Percentiles rank a stretch among this genome's conserved stretches.
phyloP scores from a whole-genome alignment of 352 stramenopile species.

The Globisporangium abappressorium region DNA sequence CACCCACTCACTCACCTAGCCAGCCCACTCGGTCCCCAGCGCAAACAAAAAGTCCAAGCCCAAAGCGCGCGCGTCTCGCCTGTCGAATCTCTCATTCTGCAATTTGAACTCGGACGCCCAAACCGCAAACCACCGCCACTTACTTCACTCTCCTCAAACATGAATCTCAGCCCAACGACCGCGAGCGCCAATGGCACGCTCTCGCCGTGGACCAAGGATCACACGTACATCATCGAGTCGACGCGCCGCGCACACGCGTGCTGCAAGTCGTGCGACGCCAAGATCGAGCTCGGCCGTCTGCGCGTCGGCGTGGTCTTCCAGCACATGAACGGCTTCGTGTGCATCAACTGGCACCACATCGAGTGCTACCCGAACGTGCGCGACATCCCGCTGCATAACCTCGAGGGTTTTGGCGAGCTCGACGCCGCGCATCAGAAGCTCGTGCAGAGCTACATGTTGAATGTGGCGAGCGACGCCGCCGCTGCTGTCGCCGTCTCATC shows the following conservation, averaged over 20 bases:
- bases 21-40: neutral
- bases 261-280: conserved; percentile 73
- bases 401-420: conserved; percentile 73
- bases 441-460: conserved; percentile 44
- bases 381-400: conserved; percentile 53
- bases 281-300: conserved; percentile 60
- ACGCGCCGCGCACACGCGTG: conserved; percentile 64
- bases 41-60: neutral
- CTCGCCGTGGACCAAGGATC: conserved; percentile 68
- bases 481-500: neutral
- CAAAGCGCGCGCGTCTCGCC: too few species aligned
- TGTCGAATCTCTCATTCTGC: conserved; percentile 11
- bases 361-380: conserved; percentile 68
- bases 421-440: conserved; percentile 51
- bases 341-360: conserved; percentile 85
- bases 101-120: conserved; percentile 13
- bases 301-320: conserved; percentile 79
- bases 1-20: neutral
- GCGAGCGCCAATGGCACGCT: conserved; percentile 21
- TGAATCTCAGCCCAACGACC: conserved; percentile 30
- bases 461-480: neutral
- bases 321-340: conserved; percentile 79
- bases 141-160: neutral
- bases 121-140: neutral
- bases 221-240: conserved; percentile 79